A percentile compares a stretch with the other conserved stretches of the same genome.
Evolutionary conservation across 1,139 yeast species (phyloP).

Genomic region (Scheffersomyces stambukii): DNA sequence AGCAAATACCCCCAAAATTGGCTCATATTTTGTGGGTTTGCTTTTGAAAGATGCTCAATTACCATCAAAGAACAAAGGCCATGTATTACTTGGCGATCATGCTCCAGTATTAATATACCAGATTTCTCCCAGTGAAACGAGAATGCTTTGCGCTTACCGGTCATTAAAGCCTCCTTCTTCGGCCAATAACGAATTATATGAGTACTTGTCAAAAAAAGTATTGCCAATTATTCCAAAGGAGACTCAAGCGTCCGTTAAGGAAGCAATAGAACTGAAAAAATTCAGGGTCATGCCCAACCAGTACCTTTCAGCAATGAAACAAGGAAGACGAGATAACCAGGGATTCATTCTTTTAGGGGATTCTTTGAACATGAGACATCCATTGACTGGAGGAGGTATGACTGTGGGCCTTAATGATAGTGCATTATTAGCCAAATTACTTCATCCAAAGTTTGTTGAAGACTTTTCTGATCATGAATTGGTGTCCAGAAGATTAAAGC

Average conservation of each 20-base stretch:
- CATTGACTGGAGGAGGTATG: conserved; percentile 99
- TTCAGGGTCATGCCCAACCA: conserved; percentile 94
- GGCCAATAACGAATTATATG: conserved; percentile 52
- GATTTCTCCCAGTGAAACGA: conserved; percentile 74
- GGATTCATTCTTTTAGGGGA: conserved; percentile 92
- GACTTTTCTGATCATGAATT: conserved; percentile 55
- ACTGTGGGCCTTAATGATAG: conserved; percentile 94
- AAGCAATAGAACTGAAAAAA: conserved; percentile 39
- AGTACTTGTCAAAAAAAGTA: conserved; percentile 58
- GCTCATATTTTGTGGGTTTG: conserved; percentile 85
- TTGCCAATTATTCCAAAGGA: conserved; percentile 65
- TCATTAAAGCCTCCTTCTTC: conserved; percentile 70
- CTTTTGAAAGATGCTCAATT: conserved; percentile 66
- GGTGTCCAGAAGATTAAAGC: conserved; percentile 51
- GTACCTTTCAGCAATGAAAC: conserved; percentile 70
- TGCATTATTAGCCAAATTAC: conserved; percentile 55
- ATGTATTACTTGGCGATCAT: conserved; percentile 81
- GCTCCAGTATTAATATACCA: conserved; percentile 89
- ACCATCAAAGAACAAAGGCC: conserved; percentile 78
- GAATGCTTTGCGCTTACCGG: conserved; percentile 86
- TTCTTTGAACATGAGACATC: conserved; percentile 96
- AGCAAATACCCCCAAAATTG: conserved; percentile 58
- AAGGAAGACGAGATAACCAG: conserved; percentile 47
- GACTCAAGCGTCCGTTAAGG: conserved; percentile 61
- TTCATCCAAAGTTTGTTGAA: conserved; percentile 54